Evolutionary conservation across 371 early-diverging fungal genomes (phyloP).

Genomic region (Syncephalastrum monosporum): DNA sequence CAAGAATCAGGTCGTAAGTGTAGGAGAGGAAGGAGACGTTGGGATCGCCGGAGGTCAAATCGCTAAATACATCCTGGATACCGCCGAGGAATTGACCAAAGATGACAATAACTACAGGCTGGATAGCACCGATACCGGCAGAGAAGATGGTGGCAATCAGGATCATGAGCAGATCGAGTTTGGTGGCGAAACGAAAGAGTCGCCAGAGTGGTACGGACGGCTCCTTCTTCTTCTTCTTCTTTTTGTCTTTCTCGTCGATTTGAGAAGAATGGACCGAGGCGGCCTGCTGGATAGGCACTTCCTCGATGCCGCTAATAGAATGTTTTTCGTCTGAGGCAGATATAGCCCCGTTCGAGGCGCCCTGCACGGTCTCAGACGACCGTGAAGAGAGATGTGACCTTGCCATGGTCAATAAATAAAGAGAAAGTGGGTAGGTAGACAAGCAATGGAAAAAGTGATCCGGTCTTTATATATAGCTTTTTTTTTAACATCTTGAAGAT

Average conservation of each 20-base stretch:
- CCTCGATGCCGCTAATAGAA: constrained; percentile 1
- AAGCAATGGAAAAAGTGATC: neutral
- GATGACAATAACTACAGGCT: constrained; percentile 41
- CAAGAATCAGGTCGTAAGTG: constrained; percentile 24
- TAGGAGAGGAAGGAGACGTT: constrained; percentile 8
- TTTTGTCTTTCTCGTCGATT: constrained; percentile 16
- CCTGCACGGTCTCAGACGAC: constrained; percentile 11
- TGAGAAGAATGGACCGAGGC: neutral
- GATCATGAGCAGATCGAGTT: constrained; percentile 25
- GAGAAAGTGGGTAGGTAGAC: neutral
- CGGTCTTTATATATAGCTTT: too few relatives aligned
- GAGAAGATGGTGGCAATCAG: constrained; percentile 24
- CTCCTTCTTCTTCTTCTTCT: constrained; percentile 39
- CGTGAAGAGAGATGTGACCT: constrained; percentile 7
- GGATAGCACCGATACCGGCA: constrained; percentile 36
- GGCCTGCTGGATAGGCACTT: constrained; percentile 6
- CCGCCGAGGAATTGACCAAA: constrained; percentile 42
- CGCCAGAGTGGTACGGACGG: constrained; percentile 28
- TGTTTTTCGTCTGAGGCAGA: constrained; percentile 3
- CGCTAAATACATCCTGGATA: constrained; percentile 15
- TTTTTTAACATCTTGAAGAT: too few relatives aligned
- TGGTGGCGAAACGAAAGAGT: constrained; percentile 39
- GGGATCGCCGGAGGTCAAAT: constrained; percentile 14
- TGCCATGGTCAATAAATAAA: neutral
- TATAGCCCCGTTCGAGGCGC: neutral